A percentile compares a stretch with the other conserved stretches of the same genome.
Conservation (phyloP, 192 early-diverging fungal genomes). For the Linnemannia schmuckeri region DNA sequence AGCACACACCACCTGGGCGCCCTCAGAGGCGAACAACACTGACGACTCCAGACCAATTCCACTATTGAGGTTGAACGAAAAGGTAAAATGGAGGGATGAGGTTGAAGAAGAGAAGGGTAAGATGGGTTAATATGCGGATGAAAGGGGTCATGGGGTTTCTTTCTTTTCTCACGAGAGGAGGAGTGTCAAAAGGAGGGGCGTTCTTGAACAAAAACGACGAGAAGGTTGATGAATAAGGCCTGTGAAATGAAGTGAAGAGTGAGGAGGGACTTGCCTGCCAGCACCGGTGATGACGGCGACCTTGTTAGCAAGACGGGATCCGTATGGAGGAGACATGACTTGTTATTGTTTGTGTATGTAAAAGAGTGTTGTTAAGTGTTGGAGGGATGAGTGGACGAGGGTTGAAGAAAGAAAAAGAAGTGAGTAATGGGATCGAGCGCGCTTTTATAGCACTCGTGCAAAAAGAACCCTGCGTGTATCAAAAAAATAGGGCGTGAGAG, state of each 20-base stretch:
- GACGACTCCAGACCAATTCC: slow-evolving; percentile 85
- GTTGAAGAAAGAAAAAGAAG: slow-evolving; percentile 5
- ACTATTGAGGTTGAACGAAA: slow-evolving; percentile 52
- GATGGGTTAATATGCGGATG: background rate
- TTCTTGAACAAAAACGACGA: background rate
- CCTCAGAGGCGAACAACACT: slow-evolving; percentile 83
- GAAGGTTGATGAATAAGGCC: background rate
- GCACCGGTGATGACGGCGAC: slow-evolving; percentile 89
- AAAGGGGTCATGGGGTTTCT: background rate
- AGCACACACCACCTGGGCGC: slow-evolving; percentile 80
- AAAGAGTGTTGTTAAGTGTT: background rate
- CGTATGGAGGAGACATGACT: slow-evolving; percentile 45
- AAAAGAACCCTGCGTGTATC: background rate
- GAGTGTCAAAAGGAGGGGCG: background rate
- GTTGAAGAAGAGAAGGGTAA: background rate
- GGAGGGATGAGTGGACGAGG: background rate
- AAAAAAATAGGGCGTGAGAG: background rate
- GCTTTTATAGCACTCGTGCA: slow-evolving; percentile 16
- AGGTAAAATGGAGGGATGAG: background rate
- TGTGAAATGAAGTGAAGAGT: background rate
- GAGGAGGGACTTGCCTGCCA: slow-evolving; percentile 67
- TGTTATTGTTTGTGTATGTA: background rate
- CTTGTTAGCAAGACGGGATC: slow-evolving; percentile 71
- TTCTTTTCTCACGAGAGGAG: background rate
- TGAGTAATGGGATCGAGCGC: too few relatives aligned